Evolutionary conservation across 1,139 yeast genomes (phyloP), one percentile per base, ranked within the genome.

Genomic region (Taiozyma sp.): DNA sequence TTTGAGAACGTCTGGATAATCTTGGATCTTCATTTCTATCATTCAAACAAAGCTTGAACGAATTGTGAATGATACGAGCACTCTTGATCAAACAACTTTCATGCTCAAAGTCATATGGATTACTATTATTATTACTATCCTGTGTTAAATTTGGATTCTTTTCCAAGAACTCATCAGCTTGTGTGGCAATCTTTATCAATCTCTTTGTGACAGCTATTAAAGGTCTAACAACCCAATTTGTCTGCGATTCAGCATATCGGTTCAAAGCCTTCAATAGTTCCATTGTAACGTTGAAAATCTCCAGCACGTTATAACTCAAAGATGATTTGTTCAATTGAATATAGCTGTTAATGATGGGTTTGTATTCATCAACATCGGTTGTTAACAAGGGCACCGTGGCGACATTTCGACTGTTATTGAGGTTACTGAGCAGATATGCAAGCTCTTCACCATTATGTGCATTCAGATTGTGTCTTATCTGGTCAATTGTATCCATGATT

Each of bases 11-110:
- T 60, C 88, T 86, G 51, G 84, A 78, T 32, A 62, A 61, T 1
- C 53, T 57, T 41, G 71, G 54, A 45, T 80, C 83, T 16, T 77
- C 73, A 52, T 81, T 83, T 54, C 93, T 78, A 67, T 91, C 97
- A 56, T 87, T 88, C 42, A 90, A 71, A 56, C 96, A 86, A 5
- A 87, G 67, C 54, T 86, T 88, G 68, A 90, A 86, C 8, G 93
- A 80, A 53, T 81, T 76, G 67, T 89, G 90, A 53, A 89, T 70
- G 6, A 75, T 65, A 65, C 72, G 79, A 6, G 89, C 91, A 50
- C 88, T 74, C 50, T 72, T 70, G 53, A 82, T 87, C 49, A 78
- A 64, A 53, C 62, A 63, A 35, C 57, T 53, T 49, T 60, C 66
- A 30, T 53, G 50, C 42, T 64, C 67, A 43, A 58, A 47, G 32